Evolutionary conservation across 1,284 basidiomycete species (phyloP), one percentile per base, ranked within the genome.

Genomic region (Ceraceosorus guamensis): DNA sequence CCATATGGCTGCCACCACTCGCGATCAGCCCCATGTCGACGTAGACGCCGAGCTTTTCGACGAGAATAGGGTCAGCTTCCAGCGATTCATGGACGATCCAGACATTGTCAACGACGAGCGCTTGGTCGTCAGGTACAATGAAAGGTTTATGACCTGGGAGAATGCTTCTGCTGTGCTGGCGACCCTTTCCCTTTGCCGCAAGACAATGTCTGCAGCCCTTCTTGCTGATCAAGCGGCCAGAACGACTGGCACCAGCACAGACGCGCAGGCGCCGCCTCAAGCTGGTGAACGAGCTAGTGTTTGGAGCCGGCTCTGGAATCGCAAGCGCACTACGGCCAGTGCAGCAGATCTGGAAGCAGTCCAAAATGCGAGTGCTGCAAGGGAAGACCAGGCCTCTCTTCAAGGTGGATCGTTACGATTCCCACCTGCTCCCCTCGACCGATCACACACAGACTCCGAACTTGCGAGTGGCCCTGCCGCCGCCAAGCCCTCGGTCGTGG

Each of bases 141-240:
- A 69, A n/a, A 61, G 68, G 61, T 80, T 79, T 70, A 71, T 81
- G 48, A 80, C 80, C 5, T 82, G 81, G 80, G 75, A 79, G 48
- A 80, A 79, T 41, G 80, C 79, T 0, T 76, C 77, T 34, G 78
- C 79, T 2, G 76, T 82, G 34, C 69, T 83, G 16, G 78, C 79
- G 11, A 79, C 80, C 0, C 71, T 83, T 39, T 59, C 62, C 30
- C 55, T 61, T 14, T 74, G 73, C 55, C 65, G 70, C 18, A 54
- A 65, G 6, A 63, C 59, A 16, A 53, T 71, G 4, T 48, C 59
- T 16, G 44, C 46, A 11, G n/a, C 49, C 60, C 24, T 24, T 24
- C 24, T 24, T 24, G 24, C 24, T 24, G 24, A 24, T 24, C 24
- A 24, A 24, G 24, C 24, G 24, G 24, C 24, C 24, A 24, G 24